Base-by-base conservation (phyloP, 2,329 filamentous ascomycete species). In the Stachybotrys chlorohalonatus region DNA sequence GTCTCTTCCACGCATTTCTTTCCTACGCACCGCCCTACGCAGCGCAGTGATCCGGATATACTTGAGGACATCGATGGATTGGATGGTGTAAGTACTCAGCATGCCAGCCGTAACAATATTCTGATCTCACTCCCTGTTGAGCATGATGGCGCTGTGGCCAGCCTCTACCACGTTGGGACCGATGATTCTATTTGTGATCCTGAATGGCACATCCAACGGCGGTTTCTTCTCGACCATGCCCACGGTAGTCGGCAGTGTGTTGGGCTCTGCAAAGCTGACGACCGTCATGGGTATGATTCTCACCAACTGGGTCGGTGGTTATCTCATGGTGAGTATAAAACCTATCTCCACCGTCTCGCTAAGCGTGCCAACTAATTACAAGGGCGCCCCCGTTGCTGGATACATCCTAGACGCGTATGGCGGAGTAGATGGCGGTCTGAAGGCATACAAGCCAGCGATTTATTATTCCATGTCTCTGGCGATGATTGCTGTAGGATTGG, bases 221-320 rank as follows among this genome's bases (percentile, higher is more conserved):
- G 81, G 78, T 0, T 86, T 86, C 69, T 86, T 86, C 61, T 77
- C 79, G 1, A 79, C 79, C 0, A 83, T 85, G 73, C 83, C 83
- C 0, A 85, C 83, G 0, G 82, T 82, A 2, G 78, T 85, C 0
- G 77, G 79, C 0, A 82, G 77, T 58, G 75, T 82, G 0, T 84
- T 84, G 67, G 82, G 81, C 1, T 79, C 74, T 4, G 74, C 73
- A 1, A 70, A 78, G 13, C 15, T 52, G n/a, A 17, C 50, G 15
- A 45, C 32, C 8, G 36, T 17, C 32, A 42, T 52, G 31, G 50
- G 50, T 13, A 52, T 52, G 50, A 45, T 52, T 45, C n/a, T 52
- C 11, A 52, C 50, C 11, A 32, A 32, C 17, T 52, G 50, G 50
- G 30, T 45, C 7, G 31, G 32, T 17, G 50, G 50, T 6, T 52